Percentiles rank a stretch among this genome's conserved stretches.
phyloP scores from a whole-genome alignment of 1,139 yeast species.

The Saccharomyces hybrid region DNA sequence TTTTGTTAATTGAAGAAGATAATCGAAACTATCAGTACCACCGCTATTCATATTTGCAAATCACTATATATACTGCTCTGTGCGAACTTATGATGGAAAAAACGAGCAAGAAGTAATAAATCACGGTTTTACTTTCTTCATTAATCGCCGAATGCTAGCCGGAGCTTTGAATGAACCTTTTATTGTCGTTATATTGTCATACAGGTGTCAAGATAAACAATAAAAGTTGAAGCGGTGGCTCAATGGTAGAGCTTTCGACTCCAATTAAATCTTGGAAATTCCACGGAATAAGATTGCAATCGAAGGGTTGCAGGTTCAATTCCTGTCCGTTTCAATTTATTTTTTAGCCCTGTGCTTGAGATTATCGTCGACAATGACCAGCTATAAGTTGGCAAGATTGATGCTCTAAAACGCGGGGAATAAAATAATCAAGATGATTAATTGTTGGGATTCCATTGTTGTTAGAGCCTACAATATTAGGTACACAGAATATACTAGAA shows the following conservation, averaged over 20 bases:
- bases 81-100: neutral
- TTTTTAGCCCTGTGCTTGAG: constrained; percentile 11
- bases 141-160: neutral
- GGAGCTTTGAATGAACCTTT: neutral
- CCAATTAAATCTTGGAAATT: constrained; percentile 43
- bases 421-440: too few species aligned
- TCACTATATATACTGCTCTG: neutral
- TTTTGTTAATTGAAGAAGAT: constrained; percentile 20
- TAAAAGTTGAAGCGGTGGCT: constrained; percentile 66
- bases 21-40: constrained; percentile 21
- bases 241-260: constrained; percentile 91
- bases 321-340: constrained; percentile 61
- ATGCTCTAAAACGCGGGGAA: too few species aligned
- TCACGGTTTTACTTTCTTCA: neutral
- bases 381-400: neutral
- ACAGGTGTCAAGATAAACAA: neutral
- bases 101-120: too few species aligned
- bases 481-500: too few species aligned
- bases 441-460: too few species aligned
- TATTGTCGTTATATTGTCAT: neutral
- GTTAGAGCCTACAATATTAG: too few species aligned
- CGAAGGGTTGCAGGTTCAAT: constrained; percentile 73
- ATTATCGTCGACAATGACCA: neutral
- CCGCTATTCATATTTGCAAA: neutral
- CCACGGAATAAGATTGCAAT: constrained; percentile 36